Conservation (phyloP, 129 eudicot species). For the Mikania micrantha region DNA sequence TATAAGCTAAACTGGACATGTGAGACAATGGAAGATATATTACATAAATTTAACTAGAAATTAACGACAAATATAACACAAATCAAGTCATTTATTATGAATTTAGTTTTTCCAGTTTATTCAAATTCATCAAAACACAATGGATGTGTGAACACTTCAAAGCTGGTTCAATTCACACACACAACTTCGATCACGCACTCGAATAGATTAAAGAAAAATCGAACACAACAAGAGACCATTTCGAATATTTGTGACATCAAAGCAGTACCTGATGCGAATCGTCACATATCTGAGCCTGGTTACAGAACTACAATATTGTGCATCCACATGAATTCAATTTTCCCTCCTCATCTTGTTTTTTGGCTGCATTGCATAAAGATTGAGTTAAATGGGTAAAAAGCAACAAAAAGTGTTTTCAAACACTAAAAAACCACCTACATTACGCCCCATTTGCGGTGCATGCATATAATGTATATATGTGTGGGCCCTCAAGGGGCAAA, state of each 20-base stretch:
- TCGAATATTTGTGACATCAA: background rate
- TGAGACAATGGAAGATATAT: background rate
- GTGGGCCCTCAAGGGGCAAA: too few relatives aligned
- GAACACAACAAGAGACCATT: slow-evolving; percentile 11
- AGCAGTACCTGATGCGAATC: background rate
- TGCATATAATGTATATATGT: too few relatives aligned
- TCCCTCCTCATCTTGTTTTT: slow-evolving; percentile 44
- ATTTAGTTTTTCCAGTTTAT: background rate
- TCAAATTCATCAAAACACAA: slow-evolving; percentile 1
- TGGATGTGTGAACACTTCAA: background rate
- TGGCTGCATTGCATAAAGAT: slow-evolving; percentile 41
- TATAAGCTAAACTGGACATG: too few relatives aligned
- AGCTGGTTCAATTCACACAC: slow-evolving; percentile 10
- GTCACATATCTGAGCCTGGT: slow-evolving; percentile 1
- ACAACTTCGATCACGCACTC: background rate
- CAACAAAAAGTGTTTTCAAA: background rate
- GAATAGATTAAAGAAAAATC: slow-evolving; percentile 1
- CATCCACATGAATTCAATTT: slow-evolving; percentile 58
- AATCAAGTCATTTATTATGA: background rate
- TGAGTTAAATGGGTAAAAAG: background rate
- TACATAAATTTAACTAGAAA: background rate
- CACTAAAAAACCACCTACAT: background rate
- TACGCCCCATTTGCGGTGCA: too few relatives aligned
- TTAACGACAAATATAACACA: background rate
- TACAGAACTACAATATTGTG: slow-evolving; percentile 39